phyloP scores from a whole-genome alignment of 345 rosid genomes.

The Bruguiera gymnorhiza region DNA sequence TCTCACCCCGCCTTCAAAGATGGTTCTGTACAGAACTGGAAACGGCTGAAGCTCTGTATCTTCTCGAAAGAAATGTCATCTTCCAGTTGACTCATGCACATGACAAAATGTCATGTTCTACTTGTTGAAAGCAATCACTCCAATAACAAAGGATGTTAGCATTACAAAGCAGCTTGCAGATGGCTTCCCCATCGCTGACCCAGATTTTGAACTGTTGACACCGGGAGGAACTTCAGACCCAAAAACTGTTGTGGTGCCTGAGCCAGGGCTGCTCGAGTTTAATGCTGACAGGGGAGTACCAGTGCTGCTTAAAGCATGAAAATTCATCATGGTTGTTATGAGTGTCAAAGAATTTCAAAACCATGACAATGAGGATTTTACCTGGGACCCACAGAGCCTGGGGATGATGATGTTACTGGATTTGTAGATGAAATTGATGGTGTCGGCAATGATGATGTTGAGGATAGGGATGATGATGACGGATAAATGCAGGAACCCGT shows the following conservation, averaged over 20 bases:
- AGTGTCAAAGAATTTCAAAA: not conserved
- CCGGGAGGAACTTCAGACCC: constrained; percentile 43
- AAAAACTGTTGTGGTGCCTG: constrained; percentile 24
- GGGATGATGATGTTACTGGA: constrained; percentile 28
- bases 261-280: constrained; percentile 46
- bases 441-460: constrained; percentile 41
- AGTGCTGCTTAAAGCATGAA: constrained; percentile 29
- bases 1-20: not conserved
- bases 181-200: constrained; percentile 30
- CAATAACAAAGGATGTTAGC: constrained; percentile 26
- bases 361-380: constrained; percentile 15
- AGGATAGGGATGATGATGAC: constrained; percentile 42
- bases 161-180: constrained; percentile 21
- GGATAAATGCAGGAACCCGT: constrained; percentile 74
- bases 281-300: constrained; percentile 46
- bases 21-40: constrained; percentile 12
- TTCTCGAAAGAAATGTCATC: constrained; percentile 9
- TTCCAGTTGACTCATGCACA: constrained; percentile 19
- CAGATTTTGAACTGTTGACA: constrained; percentile 33
- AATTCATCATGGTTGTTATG: not conserved
- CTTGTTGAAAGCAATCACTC: constrained; percentile 21
- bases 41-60: constrained; percentile 9
- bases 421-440: constrained; percentile 27
- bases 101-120: constrained; percentile 16
- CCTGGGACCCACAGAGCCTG: constrained; percentile 46